Percentiles rank a stretch among this genome's conserved stretches.
Conservation (phyloP, 73 alveolate species). For the Paramecium pentaurelia region DNA sequence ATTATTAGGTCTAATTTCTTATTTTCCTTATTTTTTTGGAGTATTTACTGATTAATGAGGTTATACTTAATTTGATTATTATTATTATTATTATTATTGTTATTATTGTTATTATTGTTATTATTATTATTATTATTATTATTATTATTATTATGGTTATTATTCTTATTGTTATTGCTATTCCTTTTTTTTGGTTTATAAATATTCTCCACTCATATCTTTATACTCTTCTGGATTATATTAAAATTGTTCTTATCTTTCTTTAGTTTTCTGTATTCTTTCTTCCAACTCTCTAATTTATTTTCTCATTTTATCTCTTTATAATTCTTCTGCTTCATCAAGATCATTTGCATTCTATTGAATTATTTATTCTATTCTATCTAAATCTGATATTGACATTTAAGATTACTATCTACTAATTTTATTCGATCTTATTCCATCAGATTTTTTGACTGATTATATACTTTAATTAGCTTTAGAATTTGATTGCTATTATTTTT, state of each 20-base stretch:
- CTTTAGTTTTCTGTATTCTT: not conserved
- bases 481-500: not conserved
- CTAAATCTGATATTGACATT: not conserved
- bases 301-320: conserved; percentile 4
- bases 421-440: not conserved
- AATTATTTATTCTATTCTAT: not conserved
- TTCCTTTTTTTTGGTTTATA: not conserved
- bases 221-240: not conserved
- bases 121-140: not conserved
- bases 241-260: not conserved
- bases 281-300: not conserved
- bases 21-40: not conserved
- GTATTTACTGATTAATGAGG: not conserved
- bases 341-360: not conserved
- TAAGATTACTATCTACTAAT: not conserved
- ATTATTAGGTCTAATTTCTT: not conserved
- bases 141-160: not conserved
- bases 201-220: conserved; percentile 30
- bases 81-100: not conserved
- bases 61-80: not conserved
- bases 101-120: not conserved
- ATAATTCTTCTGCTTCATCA: not conserved
- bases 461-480: not conserved
- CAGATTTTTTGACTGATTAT: not conserved
- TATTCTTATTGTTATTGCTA: not conserved